Conservation (phyloP, 1,284 basidiomycete genomes). For the Leccinum pallidistipes region DNA sequence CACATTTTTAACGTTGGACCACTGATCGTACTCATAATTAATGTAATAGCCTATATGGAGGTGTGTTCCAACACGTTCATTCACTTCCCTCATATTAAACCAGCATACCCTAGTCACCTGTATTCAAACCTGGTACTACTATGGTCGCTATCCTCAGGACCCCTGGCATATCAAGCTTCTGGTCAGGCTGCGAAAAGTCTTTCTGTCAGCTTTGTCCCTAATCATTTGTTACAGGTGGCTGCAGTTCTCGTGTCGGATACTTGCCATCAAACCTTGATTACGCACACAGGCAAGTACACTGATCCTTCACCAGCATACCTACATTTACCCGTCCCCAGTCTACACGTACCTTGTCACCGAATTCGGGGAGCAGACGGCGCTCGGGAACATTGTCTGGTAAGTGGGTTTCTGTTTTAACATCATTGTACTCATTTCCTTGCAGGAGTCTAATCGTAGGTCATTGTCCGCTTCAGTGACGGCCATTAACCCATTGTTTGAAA, state of each 20-base stretch:
- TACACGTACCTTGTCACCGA: conserved; percentile 48
- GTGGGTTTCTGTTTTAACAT: conserved; percentile 9
- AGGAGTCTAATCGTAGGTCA: conserved; percentile 52
- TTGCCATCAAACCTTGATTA: conserved; percentile 56
- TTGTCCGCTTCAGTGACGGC: background rate
- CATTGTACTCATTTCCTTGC: conserved; percentile 2
- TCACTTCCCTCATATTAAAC: conserved; percentile 2
- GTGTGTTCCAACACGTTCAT: conserved; percentile 33
- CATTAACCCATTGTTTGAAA: conserved; percentile 1
- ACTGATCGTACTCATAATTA: conserved; percentile 1
- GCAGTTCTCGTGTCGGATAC: conserved; percentile 53
- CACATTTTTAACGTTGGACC: conserved; percentile 2
- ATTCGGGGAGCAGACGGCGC: conserved; percentile 31
- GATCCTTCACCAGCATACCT: background rate
- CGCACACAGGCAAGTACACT: conserved; percentile 47
- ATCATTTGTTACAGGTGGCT: conserved; percentile 41
- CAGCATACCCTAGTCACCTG: conserved; percentile 45
- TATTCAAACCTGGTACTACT: conserved; percentile 62
- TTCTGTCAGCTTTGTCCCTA: background rate
- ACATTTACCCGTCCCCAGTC: conserved; percentile 36
- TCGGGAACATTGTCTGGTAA: conserved; percentile 50
- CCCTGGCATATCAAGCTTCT: conserved; percentile 48
- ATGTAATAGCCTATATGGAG: conserved; percentile 48
- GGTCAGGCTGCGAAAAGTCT: conserved; percentile 28
- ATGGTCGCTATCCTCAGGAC: conserved; percentile 47